Percentiles rank a stretch among this genome's conserved stretches.
Conservation (phyloP, 1,139 yeast species). For the Debaryomyces coudertii region DNA sequence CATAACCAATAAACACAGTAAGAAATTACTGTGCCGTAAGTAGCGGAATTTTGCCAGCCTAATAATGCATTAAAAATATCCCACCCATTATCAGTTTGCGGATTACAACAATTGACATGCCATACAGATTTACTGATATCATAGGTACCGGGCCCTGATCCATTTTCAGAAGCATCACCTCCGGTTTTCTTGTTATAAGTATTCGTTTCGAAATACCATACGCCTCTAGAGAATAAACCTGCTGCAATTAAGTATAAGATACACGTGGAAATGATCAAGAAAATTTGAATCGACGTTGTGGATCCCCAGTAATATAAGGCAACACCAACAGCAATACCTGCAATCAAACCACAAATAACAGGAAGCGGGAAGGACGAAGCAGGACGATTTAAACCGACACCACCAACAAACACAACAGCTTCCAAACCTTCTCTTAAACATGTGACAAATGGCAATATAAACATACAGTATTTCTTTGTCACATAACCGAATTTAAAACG, state of each 20-base stretch:
- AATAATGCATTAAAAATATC: constrained; percentile 70
- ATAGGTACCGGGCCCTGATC: constrained; percentile 92
- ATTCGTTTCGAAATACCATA: constrained; percentile 81
- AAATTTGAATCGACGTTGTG: constrained; percentile 73
- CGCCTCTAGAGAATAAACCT: constrained; percentile 86
- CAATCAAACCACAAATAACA: constrained; percentile 71
- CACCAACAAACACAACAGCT: constrained; percentile 90
- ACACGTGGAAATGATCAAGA: constrained; percentile 78
- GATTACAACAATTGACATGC: constrained; percentile 96
- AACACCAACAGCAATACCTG: constrained; percentile 71
- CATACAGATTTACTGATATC: constrained; percentile 76
- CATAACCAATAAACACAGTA: constrained; percentile 83
- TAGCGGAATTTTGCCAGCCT: constrained; percentile 57
- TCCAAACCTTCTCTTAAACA: constrained; percentile 89
- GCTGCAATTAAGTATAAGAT: constrained; percentile 84
- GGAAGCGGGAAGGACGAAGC: constrained; percentile 84
- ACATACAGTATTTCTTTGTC: constrained; percentile 72
- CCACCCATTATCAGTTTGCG: constrained; percentile 88
- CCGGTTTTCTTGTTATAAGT: constrained; percentile 67
- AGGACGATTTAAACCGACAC: constrained; percentile 80
- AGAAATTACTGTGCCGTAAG: constrained; percentile 81
- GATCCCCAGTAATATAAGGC: constrained; percentile 77
- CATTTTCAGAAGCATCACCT: constrained; percentile 87
- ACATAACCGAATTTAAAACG: constrained; percentile 41
- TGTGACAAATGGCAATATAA: constrained; percentile 77